Conservation (phyloP, 1,139 yeast species). For the Debaryomyces sp. region DNA sequence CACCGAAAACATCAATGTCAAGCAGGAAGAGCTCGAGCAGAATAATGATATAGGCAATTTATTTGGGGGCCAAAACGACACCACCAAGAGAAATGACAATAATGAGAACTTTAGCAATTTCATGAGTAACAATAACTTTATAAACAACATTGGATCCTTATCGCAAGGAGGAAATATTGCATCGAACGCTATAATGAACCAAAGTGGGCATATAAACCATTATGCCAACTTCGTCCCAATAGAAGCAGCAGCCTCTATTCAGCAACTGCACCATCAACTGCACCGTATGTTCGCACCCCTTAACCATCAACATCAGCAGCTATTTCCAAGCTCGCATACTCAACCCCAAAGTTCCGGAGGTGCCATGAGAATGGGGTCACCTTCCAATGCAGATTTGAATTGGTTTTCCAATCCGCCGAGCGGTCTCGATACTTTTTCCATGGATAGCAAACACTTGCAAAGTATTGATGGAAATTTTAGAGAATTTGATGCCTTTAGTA, state of each 20-base stretch:
- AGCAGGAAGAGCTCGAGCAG: slow-evolving; percentile 24
- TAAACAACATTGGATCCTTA: slow-evolving; percentile 1
- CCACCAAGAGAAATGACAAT: slow-evolving; percentile 10
- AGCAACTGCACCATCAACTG: slow-evolving; percentile 12
- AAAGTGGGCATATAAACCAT: slow-evolving; percentile 15
- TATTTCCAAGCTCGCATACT: slow-evolving; percentile 14
- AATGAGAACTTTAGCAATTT: slow-evolving; percentile 7
- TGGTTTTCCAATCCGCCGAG: neutral
- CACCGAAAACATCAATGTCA: slow-evolving; percentile 15
- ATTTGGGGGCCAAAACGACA: neutral
- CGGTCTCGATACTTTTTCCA: neutral
- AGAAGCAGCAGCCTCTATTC: slow-evolving; percentile 16
- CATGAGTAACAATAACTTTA: slow-evolving; percentile 6
- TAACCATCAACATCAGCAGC: slow-evolving; percentile 7
- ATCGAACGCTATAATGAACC: slow-evolving; percentile 3
- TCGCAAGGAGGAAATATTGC: neutral
- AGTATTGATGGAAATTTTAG: neutral
- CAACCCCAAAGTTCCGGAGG: slow-evolving; percentile 11
- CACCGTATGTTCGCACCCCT: slow-evolving; percentile 15
- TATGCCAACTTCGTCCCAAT: slow-evolving; percentile 21
- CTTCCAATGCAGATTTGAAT: slow-evolving; percentile 2
- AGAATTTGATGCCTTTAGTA: neutral
- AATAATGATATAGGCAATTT: slow-evolving; percentile 4
- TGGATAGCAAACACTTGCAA: neutral
- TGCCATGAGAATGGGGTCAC: slow-evolving; percentile 2